Conservation (phyloP, 1,284 basidiomycete species). For the Ustilago bromivora region DNA sequence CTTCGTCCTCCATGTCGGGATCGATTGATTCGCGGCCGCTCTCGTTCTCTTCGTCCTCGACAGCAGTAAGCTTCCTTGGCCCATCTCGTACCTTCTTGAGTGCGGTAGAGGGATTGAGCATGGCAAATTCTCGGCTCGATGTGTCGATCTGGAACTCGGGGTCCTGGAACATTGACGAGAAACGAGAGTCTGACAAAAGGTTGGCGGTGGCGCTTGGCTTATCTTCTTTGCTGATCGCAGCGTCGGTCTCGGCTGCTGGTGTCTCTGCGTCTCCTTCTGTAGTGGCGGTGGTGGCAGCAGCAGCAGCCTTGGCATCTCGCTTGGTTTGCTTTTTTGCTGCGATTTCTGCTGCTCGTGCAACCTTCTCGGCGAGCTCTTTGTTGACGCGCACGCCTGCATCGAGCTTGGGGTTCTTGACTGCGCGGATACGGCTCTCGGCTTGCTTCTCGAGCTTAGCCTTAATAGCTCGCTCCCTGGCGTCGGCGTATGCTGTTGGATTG, state of each 20-base stretch:
- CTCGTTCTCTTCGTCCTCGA: conserved; percentile 87
- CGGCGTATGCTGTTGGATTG: conserved; percentile 94
- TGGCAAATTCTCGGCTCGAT: conserved; percentile 83
- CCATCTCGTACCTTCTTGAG: conserved; percentile 40
- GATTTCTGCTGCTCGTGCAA: conserved; percentile 79
- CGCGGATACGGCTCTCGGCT: conserved; percentile 89
- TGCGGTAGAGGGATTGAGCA: conserved; percentile 87
- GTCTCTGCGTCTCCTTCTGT: conserved; percentile 50
- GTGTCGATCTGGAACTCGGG: conserved; percentile 95
- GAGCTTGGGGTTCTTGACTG: conserved; percentile 49
- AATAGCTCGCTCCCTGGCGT: conserved; percentile 88
- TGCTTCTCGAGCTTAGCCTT: conserved; percentile 91
- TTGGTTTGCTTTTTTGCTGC: conserved; percentile 73
- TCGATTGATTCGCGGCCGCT: conserved; percentile 80
- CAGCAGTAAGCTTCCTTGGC: conserved; percentile 76
- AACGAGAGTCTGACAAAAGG: conserved; percentile 87
- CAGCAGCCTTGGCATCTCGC: conserved; percentile 31
- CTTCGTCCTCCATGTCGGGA: conserved; percentile 59
- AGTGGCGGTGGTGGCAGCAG: conserved; percentile 43
- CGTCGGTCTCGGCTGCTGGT: conserved; percentile 70
- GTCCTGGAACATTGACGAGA: conserved; percentile 90
- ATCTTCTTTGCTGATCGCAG: conserved; percentile 60
- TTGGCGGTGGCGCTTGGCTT: conserved; percentile 35
- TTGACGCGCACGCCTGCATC: conserved; percentile 80
- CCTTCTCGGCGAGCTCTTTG: conserved; percentile 88